phyloP scores from a whole-genome alignment of 208 protist species.

The Trypanosoma vivax region DNA sequence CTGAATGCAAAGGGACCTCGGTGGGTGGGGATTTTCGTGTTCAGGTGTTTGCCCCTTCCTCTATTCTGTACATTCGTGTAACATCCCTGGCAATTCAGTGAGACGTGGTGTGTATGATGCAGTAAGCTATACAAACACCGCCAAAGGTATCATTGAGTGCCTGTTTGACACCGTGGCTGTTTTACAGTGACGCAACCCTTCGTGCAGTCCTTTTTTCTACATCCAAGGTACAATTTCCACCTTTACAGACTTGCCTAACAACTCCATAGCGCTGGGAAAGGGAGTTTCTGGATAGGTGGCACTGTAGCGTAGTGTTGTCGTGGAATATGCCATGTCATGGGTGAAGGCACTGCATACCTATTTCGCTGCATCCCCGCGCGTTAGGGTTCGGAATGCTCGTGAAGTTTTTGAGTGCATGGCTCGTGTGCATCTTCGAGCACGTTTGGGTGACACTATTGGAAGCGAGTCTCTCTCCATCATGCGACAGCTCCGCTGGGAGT shows the following conservation, averaged over 20 bases:
- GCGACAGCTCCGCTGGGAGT: conserved; percentile 39
- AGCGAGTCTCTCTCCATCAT: conserved; percentile 28
- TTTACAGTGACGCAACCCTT: too few relatives aligned
- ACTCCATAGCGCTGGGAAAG: too few relatives aligned
- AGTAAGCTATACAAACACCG: too few relatives aligned
- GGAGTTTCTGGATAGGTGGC: too few relatives aligned
- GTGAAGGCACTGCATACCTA: background rate
- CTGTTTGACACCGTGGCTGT: background rate
- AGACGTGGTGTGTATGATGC: too few relatives aligned
- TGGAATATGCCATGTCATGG: conserved; percentile 10
- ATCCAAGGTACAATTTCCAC: background rate
- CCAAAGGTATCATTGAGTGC: background rate
- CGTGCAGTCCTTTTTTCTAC: background rate
- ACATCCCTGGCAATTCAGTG: too few relatives aligned
- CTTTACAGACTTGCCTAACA: too few relatives aligned
- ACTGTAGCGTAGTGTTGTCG: background rate
- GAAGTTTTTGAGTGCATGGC: conserved; percentile 19
- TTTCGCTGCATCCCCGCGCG: conserved; percentile 4
- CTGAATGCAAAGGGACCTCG: too few relatives aligned
- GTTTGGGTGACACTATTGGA: conserved; percentile 16
- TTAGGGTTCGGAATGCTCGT: background rate
- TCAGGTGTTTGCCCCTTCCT: too few relatives aligned
- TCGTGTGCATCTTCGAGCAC: conserved; percentile 26
- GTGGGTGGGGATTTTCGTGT: too few relatives aligned
- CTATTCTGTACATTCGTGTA: too few relatives aligned